Evolutionary conservation across 73 alveolate genomes (phyloP).

Genomic region (Chromera velia): DNA sequence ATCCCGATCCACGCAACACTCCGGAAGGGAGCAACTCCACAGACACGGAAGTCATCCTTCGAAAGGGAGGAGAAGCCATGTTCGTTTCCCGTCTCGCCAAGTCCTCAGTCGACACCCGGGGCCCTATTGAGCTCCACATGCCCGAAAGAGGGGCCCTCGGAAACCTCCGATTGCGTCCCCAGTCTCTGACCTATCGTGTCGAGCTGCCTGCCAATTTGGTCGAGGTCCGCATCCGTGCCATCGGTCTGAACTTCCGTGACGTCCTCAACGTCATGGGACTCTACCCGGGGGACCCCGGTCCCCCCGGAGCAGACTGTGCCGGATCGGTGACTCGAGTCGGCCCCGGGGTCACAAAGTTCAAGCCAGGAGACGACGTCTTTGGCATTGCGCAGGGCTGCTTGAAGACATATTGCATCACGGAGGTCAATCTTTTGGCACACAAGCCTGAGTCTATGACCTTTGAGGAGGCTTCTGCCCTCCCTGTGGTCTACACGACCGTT

Average conservation of each 20-base stretch:
- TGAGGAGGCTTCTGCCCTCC: constrained; percentile 43
- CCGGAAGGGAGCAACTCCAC: too few species aligned
- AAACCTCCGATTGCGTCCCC: background rate
- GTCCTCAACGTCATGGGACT: constrained; percentile 22
- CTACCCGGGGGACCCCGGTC: constrained; percentile 46
- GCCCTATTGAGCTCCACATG: background rate
- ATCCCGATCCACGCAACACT: too few species aligned
- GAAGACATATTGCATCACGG: constrained; percentile 32
- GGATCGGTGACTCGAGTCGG: constrained; percentile 36
- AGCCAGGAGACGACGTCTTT: constrained; percentile 38
- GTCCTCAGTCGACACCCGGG: background rate
- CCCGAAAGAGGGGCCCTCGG: background rate
- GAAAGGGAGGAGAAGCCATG: background rate
- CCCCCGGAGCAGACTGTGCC: constrained; percentile 46
- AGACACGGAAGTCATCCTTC: background rate
- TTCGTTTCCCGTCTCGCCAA: background rate
- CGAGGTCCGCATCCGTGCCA: constrained; percentile 34
- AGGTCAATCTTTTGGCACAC: constrained; percentile 9
- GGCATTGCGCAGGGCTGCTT: constrained; percentile 49
- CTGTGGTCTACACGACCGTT: constrained; percentile 36
- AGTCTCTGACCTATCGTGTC: background rate
- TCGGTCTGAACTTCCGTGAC: constrained; percentile 44
- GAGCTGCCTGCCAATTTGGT: background rate
- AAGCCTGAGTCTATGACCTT: background rate
- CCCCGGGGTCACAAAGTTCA: constrained; percentile 13